Base-by-base conservation (phyloP, 2,329 filamentous ascomycete species). In the Rhynchosporium agropyri region DNA sequence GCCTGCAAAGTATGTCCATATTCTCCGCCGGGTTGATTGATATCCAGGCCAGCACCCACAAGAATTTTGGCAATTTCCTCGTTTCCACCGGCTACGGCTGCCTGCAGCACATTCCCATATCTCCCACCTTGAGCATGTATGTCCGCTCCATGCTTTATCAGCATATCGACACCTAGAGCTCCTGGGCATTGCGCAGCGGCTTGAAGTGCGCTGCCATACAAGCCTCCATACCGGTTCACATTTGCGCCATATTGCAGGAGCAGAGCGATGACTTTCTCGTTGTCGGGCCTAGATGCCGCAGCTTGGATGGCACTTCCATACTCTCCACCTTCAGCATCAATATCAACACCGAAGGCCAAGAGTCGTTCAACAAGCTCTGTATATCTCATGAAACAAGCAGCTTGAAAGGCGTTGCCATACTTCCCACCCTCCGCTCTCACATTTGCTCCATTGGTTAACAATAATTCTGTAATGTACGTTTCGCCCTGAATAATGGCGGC, bases 41-140 rank as follows among this genome's bases (percentile, higher is more conserved):
- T 51, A 59, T 69, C 57, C 3, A 49, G 31, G 12, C 62, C 64
- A 1, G 8, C 9, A 1, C 31, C 20, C 20, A 69, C n/a, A 10
- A 70, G 38, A 3, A 55, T 20, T 20, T 65, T 36, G 3, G 63
- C 49, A 2, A 65, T 26, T n/a, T 56, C 26, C 1, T n/a, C 9
- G 20, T 63, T 59, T 6, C 48, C 55, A 2, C 28, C 33, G 20
- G 15, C 4, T 1, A 36, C 43, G 9, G 65, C 62, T 33, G 60
- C 60, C 40, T 68, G 68, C 1, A 69, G 54, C 12, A 63, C 55
- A 51, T 42, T 70, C 10, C 64, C 64, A 62, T 64, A 59, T 4
- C 10, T 0, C 10, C 62, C 63, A 6, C 61, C 51, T 56, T 57
- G 42, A 0, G 42, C 48, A 26, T 71, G 65, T 1, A 29, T 8